Percentiles rank a stretch among this genome's conserved stretches.
These are phyloP conservation scores for Metschnikowia dekortorum DNA, from an alignment of 805 yeast genomes.

Conservation along the genomic window DNA sequence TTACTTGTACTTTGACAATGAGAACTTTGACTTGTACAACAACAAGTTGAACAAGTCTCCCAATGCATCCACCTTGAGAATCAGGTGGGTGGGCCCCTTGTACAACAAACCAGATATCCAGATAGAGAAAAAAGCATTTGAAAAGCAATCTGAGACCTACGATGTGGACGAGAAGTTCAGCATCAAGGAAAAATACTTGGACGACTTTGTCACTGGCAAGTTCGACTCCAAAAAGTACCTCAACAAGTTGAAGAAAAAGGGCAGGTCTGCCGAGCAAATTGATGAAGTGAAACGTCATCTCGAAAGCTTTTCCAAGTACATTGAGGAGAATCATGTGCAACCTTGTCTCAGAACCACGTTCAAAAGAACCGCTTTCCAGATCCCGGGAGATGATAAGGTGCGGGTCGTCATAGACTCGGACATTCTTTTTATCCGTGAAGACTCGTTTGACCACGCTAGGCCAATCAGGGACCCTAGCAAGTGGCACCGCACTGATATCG, in stretches of 20 bases:
- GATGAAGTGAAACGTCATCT: slow-evolving; percentile 53
- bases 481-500: slow-evolving; percentile 94
- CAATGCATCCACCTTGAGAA: slow-evolving; percentile 70
- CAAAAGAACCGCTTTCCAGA: slow-evolving; percentile 93
- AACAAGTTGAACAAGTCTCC: slow-evolving; percentile 69
- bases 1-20: slow-evolving; percentile 82
- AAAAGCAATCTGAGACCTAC: slow-evolving; percentile 48
- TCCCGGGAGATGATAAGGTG: slow-evolving; percentile 93
- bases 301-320: slow-evolving; percentile 56
- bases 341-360: slow-evolving; percentile 85
- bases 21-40: slow-evolving; percentile 79
- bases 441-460: slow-evolving; percentile 72
- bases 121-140: slow-evolving; percentile 74
- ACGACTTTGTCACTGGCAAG: slow-evolving; percentile 60
- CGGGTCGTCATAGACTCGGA: slow-evolving; percentile 90
- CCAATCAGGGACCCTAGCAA: slow-evolving; percentile 84
- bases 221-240: slow-evolving; percentile 46
- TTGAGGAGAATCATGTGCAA: slow-evolving; percentile 62
- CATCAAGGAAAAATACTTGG: slow-evolving; percentile 77
- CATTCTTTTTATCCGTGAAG: slow-evolving; percentile 83
- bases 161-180: slow-evolving; percentile 59
- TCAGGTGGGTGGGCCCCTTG: slow-evolving; percentile 89
- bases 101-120: slow-evolving; percentile 71
- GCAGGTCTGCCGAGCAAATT: slow-evolving; percentile 49
- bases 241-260: slow-evolving; percentile 59